phyloP scores from a whole-genome alignment of 2,329 filamentous ascomycete genomes.

The Aspergillus sp. region DNA sequence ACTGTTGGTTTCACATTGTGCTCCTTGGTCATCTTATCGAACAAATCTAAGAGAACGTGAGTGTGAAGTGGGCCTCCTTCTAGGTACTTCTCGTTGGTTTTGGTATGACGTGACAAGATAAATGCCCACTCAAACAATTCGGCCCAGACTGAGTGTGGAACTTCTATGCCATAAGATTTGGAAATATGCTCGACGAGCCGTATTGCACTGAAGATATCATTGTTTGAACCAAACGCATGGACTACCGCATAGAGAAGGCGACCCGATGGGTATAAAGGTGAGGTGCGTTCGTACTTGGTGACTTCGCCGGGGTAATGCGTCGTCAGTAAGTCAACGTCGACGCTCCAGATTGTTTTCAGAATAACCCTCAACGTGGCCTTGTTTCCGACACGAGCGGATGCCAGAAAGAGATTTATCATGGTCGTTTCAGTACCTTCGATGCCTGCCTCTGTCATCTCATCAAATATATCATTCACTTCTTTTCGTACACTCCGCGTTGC shows the following conservation, averaged over 20 bases:
- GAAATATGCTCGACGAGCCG: constrained; percentile 65
- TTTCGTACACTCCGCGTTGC: constrained; percentile 33
- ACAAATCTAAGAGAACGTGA: constrained; percentile 55
- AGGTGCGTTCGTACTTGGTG: constrained; percentile 47
- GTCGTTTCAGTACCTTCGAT: constrained; percentile 52
- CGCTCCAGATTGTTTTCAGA: constrained; percentile 55
- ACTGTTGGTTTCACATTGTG: constrained; percentile 59
- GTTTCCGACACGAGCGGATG: constrained; percentile 55
- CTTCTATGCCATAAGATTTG: constrained; percentile 56
- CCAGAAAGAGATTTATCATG: constrained; percentile 55
- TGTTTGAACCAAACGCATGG: constrained; percentile 67
- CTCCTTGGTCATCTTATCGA: constrained; percentile 58
- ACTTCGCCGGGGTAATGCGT: constrained; percentile 21
- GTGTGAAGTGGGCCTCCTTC: constrained; percentile 36
- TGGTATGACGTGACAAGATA: constrained; percentile 47
- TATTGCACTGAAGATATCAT: constrained; percentile 59
- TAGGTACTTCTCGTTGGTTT: no score
- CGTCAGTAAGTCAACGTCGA: constrained; percentile 49
- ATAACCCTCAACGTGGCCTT: constrained; percentile 47
- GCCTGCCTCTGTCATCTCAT: constrained; percentile 48
- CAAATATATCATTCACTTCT: constrained; percentile 44
- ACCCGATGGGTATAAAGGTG: constrained; percentile 58
- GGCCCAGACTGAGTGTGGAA: constrained; percentile 62
- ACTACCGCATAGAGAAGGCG: constrained; percentile 66
- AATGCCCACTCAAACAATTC: constrained; percentile 68